Evolutionary conservation across 345 rosid genomes (phyloP), one percentile per base, ranked within the genome.

Genomic region (Camelina laxa): DNA sequence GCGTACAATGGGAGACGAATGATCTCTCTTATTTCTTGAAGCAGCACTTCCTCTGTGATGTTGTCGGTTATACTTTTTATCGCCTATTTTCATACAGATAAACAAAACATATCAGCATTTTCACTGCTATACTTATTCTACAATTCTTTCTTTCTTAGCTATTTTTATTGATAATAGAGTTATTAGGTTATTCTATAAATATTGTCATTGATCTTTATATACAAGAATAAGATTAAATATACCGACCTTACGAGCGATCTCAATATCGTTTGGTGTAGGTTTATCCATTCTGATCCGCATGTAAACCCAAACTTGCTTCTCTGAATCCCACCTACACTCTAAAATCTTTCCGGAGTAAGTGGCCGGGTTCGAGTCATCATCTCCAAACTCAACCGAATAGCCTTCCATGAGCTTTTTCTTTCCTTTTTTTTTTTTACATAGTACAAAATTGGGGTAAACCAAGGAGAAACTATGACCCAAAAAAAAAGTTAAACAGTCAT

Each of bases 1-100:
- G 90, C 93, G 65, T 95, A 95, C 97, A 90, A 90, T n/a, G 99
- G 97, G 59, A 95, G 81, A 65, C 85, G 82, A 17, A 88, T 87
- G 45, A 85, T 92, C 84, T 92, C 98, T 5, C 57, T n/a, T 22
- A 92, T 90, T 75, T 95, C 98, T 8, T 78, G 53, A 84, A 92
- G 77, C 80, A 95, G 74, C 21, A 92, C 74, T 4, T 92, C 96
- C 85, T 88, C 98, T 0, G 98, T 95, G 60, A 95, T 95, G 63
- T 95, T 90, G 72, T 95, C 99, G 30, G 31, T 72, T 77, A 92
- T 95, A 78, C 98, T 95, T 36, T 91, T 86, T 87, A 90, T 89
- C 73, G 90, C 99, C 98, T 94, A 4, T 48, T 44, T 31, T 54
- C 5, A 27, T 27, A 27, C 30, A 27, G 30, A 27, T 27, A 4